phyloP scores from a whole-genome alignment of 306 rosid species.

The Dalbergia cultrata region DNA sequence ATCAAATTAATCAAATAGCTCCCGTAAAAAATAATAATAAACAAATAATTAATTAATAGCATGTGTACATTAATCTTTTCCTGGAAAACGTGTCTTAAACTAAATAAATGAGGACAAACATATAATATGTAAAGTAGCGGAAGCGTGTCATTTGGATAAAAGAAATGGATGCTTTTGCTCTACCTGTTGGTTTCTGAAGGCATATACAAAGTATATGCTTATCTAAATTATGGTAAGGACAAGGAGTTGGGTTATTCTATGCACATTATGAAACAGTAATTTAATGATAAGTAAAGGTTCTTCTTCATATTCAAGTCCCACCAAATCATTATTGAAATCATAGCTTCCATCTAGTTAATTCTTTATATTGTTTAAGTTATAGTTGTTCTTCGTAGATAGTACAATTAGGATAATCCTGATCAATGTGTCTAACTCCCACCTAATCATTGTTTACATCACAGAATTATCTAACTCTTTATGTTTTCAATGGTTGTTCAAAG shows the following conservation, averaged over 20 bases:
- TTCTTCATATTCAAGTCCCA: conserved; percentile 8
- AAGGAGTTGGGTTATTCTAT: not conserved
- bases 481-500: conserved; percentile 1
- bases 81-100: not conserved
- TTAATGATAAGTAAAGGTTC: conserved; percentile 16
- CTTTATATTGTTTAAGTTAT: conserved; percentile 2
- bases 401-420: not conserved
- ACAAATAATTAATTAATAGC: not conserved
- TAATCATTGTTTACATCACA: not conserved
- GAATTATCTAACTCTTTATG: not conserved
- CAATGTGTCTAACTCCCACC: not conserved
- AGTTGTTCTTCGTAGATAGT: not conserved
- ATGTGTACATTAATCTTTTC: not conserved
- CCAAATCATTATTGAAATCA: conserved; percentile 16
- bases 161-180: conserved; percentile 7
- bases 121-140: not conserved
- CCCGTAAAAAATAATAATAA: too few species aligned
- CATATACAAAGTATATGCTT: conserved; percentile 1
- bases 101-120: not conserved
- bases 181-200: conserved; percentile 2
- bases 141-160: conserved; percentile 2
- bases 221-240: conserved; percentile 8
- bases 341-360: not conserved
- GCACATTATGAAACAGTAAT: not conserved
- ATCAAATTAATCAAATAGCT: not conserved